Evolutionary conservation across 148 eudicot species (phyloP).

Genomic region (Nepenthes gracilis): DNA sequence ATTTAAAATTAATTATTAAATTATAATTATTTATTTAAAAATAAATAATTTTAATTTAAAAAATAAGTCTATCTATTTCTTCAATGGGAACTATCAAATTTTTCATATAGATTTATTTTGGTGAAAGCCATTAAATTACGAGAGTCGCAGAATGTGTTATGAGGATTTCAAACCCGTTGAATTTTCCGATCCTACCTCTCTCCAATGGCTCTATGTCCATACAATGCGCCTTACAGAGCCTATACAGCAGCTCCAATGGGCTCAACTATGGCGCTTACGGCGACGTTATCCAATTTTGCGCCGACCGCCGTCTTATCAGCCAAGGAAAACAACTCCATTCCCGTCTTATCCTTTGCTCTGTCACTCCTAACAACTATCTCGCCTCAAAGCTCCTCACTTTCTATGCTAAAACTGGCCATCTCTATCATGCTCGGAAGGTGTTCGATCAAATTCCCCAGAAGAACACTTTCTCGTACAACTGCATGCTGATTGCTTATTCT

Average conservation of each 20-base stretch:
- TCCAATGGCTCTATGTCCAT: no score
- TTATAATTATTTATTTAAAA: no score
- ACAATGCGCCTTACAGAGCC: no score
- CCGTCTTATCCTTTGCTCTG: constrained; percentile 28
- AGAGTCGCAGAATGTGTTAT: no score
- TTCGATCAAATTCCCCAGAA: constrained; percentile 48
- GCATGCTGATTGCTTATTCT: constrained; percentile 40
- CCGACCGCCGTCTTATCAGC: constrained; percentile 32
- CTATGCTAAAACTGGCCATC: constrained; percentile 23
- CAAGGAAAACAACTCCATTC: constrained; percentile 48
- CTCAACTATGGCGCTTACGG: constrained; percentile 33
- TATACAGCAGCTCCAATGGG: constrained; percentile 6
- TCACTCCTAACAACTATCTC: constrained; percentile 34
- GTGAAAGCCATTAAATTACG: no score
- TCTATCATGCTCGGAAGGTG: constrained; percentile 35
- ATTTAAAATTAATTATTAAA: no score
- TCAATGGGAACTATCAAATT: no score
- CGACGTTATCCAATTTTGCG: constrained; percentile 44
- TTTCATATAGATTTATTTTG: no score
- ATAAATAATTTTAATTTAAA: no score
- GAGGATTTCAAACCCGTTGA: no score
- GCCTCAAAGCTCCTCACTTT: constrained; percentile 52
- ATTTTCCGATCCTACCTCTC: no score
- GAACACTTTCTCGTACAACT: constrained; percentile 47
- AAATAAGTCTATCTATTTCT: no score